Evolutionary conservation across 768 basidiomycete species (phyloP), one percentile per base, ranked within the genome.

Genomic region (Paxillus involutus): DNA sequence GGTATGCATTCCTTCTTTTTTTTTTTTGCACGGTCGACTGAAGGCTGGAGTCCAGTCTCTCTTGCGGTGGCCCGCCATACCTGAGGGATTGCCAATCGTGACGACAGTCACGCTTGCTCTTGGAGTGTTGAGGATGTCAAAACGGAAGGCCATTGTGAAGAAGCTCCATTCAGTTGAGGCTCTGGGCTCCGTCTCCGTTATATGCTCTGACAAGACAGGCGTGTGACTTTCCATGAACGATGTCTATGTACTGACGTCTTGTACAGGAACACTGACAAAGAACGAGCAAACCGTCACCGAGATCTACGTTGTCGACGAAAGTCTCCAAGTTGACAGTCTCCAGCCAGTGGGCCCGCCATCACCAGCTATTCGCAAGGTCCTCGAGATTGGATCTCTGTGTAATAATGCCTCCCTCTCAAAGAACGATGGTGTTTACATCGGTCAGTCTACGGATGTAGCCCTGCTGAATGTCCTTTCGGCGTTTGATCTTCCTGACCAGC

Each of bases 11-110:
- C n/a, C n/a, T n/a, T n/a, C n/a, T n/a, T n/a, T n/a, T n/a, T n/a
- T n/a, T n/a, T n/a, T n/a, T n/a, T n/a, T n/a, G 9, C 10, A 30
- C 29, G 17, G 29, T 59, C 17, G 55, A 19, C 47, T 60, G 48
- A 59, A 51, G 30, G 19, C 55, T 57, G 61, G 67, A 52, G 49
- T 45, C 39, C 52, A 97, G 95, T 98, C 3, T 98, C 95, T 2
- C 82, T 98, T 56, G 95, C 95, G 30, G 95, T 98, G n/a, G 95
- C 95, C n/a, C 51, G 95, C 95, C 42, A 98, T 98, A 58, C 95
- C 95, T 0, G 95, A 98, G 74, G 95, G 95, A 13, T 73, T 98
- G 14, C 95, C 95, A 0, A 97, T 98, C 53, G 95, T 98, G 24
- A 98, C 96, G 0, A 98, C 95, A 0, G 95, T 98, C 21, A 98